These are phyloP conservation scores for Aegilops bicornis DNA, from an alignment of 176 grass and related monocot species.

Conservation along the genomic window DNA sequence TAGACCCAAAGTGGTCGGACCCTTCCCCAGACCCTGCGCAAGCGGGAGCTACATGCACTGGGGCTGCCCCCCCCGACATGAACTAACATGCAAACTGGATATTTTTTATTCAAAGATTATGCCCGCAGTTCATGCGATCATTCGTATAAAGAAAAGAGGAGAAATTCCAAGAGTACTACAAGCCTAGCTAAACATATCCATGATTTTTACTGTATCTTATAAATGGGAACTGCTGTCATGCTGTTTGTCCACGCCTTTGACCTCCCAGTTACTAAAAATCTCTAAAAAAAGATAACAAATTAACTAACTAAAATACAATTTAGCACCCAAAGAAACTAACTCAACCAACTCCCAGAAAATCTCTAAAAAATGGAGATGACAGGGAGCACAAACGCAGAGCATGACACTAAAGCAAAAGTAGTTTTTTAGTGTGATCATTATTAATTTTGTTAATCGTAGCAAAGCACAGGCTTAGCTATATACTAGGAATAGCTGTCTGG, in stretches of 20 bases:
- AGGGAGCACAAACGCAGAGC: background rate
- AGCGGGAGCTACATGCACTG: no score
- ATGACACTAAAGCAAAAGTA: background rate
- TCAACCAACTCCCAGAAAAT: background rate
- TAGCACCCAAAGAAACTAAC: background rate
- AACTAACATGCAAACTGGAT: background rate
- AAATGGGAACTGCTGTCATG: background rate
- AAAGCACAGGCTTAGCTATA: background rate
- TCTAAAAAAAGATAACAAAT: background rate
- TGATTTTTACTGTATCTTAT: background rate
- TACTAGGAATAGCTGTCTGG: background rate
- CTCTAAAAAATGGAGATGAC: background rate
- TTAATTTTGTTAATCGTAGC: background rate
- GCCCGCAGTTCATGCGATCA: background rate
- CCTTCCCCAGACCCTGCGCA: no score
- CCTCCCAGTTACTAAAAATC: background rate
- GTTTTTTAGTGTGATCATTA: background rate
- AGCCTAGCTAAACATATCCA: slow-evolving; percentile 15
- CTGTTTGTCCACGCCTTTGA: background rate
- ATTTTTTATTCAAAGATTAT: background rate
- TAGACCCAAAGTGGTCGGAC: no score
- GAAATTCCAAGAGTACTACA: slow-evolving; percentile 5
- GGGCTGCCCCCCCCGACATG: background rate
- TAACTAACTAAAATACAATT: background rate
- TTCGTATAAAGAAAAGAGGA: slow-evolving; percentile 19